A percentile compares a stretch with the other conserved stretches of the same genome.
Conservation (phyloP, 768 basidiomycete genomes). For the Xerocomellus dryophilus region DNA sequence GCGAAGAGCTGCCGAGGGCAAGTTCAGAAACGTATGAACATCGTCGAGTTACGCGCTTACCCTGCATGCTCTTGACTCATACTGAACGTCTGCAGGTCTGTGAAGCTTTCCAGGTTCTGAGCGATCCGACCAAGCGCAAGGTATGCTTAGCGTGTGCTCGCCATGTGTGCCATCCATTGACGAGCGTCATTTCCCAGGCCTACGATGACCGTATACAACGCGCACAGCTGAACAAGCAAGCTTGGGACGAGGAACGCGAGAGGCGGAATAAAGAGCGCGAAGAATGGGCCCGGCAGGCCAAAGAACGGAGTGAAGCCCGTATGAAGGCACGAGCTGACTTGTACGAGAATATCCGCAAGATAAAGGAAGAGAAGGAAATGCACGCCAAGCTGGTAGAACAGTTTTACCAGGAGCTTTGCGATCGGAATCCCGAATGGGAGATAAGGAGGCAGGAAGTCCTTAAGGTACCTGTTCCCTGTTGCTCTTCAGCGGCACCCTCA, state of each 20-base stretch:
- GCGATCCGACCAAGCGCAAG: conserved; percentile 53
- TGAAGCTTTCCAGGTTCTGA: conserved; percentile 59
- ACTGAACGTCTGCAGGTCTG: conserved; percentile 46
- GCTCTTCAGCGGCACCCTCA: conserved; percentile 5
- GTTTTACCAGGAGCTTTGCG: conserved; percentile 53
- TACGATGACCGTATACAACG: conserved; percentile 45
- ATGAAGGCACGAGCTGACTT: conserved; percentile 40
- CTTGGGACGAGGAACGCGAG: conserved; percentile 38
- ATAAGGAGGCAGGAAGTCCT: conserved; percentile 49
- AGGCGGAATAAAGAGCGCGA: conserved; percentile 48
- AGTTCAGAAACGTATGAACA: conserved; percentile 56
- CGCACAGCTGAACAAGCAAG: conserved; percentile 23
- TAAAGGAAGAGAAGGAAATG: conserved; percentile 41
- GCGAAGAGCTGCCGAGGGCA: conserved; percentile 51
- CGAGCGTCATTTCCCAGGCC: conserved; percentile 30
- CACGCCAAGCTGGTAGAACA: conserved; percentile 47
- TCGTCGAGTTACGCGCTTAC: conserved; percentile 24
- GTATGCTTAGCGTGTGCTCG: conserved; percentile 33
- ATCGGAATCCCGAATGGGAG: conserved; percentile 61
- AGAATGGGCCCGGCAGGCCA: conserved; percentile 51
- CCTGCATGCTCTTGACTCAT: conserved; percentile 8
- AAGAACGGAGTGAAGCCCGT: conserved; percentile 49
- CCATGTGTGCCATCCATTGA: not conserved
- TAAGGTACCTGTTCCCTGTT: conserved; percentile 39
- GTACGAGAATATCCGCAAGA: conserved; percentile 37